Evolutionary conservation across 805 yeast species (phyloP), one percentile per base, ranked within the genome.

Genomic region (Saccharomycopsis capsularis): DNA sequence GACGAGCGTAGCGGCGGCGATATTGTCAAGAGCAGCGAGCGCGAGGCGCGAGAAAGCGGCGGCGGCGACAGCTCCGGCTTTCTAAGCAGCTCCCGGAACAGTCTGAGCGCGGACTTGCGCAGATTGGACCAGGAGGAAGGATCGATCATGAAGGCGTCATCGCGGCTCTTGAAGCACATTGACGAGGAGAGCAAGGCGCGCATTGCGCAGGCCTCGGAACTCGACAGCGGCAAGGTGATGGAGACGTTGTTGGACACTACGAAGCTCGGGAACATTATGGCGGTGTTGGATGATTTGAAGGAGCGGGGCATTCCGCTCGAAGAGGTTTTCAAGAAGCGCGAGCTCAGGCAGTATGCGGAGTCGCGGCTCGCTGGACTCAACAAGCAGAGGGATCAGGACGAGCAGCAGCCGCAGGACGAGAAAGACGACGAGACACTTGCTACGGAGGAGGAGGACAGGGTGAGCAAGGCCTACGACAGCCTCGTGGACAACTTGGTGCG

Each of bases 301-400:
- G 60, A 57, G 6, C 60, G 63, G 27, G 77, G 78, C 3, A 64
- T 72, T 15, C 59, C 67, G 18, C 50, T 74, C n/a, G 64, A 67
- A 30, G 63, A 63, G 36, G 55, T 65, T 16, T 66, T 66, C 51
- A 63, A 60, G 48, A 65, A 64, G 43, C 54, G 55, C n/a, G 50
- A 11, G 19, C 16, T 16, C 45, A 42, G 13, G 11, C 32, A 24
- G 13, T 13, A 13, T 6, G 9, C 18, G 25, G 9, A 18, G 24
- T 22, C 18, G 16, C 16, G 42, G 47, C n/a, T n/a, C n/a, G n/a
- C n/a, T n/a, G n/a, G n/a, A n/a, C n/a, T n/a, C n/a, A n/a, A 13
- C 22, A 27, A 24, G 3, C 4, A 18, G 21, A 6, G 36, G 34
- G 2, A 37, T 27, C 23, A 38, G 36, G 36, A 48, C 19, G 21